Percentiles rank a stretch among this genome's conserved stretches.
These are phyloP conservation scores for Puccinia polysora DNA, from an alignment of 1,284 basidiomycete genomes.

Conservation along the genomic window DNA sequence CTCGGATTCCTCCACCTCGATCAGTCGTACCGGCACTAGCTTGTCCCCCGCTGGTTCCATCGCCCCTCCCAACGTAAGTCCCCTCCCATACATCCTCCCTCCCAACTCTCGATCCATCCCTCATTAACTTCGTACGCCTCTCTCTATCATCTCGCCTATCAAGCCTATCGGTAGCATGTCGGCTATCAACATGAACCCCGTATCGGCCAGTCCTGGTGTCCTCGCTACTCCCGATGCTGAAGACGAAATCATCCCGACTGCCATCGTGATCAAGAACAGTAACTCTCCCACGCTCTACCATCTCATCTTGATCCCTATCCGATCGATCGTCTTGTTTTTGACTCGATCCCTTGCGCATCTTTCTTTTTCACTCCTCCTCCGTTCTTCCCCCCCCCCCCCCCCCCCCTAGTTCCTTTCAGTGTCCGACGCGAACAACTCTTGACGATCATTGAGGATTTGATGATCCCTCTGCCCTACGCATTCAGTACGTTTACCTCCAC, in stretches of 20 bases:
- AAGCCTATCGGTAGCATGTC: neutral
- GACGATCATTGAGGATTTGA: constrained; percentile 64
- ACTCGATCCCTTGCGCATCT: no score
- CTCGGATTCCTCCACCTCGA: neutral
- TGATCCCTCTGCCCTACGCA: constrained; percentile 96
- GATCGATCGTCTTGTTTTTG: constrained; percentile 49
- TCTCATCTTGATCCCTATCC: constrained; percentile 89
- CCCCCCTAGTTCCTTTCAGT: constrained; percentile 36
- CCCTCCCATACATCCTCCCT: neutral
- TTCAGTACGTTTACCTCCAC: constrained; percentile 66
- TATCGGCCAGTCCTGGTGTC: constrained; percentile 1
- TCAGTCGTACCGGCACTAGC: constrained; percentile 19
- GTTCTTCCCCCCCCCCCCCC: no score
- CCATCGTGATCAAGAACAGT: constrained; percentile 83
- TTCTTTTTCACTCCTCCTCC: no score
- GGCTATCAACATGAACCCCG: constrained; percentile 3
- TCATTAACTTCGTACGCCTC: neutral
- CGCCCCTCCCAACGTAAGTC: constrained; percentile 19
- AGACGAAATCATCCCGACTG: constrained; percentile 95
- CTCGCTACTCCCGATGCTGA: constrained; percentile 56
- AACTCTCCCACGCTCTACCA: neutral
- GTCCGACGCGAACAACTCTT: constrained; percentile 33
- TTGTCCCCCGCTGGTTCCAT: constrained; percentile 5
- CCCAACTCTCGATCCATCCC: neutral
- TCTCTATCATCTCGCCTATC: neutral